phyloP scores from a whole-genome alignment of 2,329 filamentous ascomycete species.

The Xylariaceae sp. region DNA sequence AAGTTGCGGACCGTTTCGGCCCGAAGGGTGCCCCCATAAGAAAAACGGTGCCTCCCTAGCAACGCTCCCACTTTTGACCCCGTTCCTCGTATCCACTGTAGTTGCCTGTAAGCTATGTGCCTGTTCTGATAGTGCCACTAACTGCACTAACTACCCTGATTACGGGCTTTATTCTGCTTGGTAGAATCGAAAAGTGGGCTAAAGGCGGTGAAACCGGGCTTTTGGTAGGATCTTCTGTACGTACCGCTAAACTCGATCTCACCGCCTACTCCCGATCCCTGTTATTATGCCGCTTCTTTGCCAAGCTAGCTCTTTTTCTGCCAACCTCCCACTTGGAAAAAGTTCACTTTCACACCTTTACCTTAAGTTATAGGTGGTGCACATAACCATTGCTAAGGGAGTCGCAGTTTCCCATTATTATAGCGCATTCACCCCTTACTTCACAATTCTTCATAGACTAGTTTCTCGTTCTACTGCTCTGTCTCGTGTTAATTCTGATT shows the following conservation, averaged over 20 bases:
- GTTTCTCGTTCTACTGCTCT: too few species aligned
- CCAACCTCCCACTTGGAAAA: slow-evolving; percentile 27
- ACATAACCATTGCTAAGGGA: background rate
- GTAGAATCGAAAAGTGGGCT: background rate
- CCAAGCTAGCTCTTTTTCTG: slow-evolving; percentile 36
- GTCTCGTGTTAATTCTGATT: background rate
- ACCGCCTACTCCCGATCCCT: slow-evolving; percentile 32
- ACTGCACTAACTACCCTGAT: too few species aligned
- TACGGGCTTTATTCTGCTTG: too few species aligned
- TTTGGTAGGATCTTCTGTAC: slow-evolving; percentile 7
- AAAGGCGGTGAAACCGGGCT: background rate
- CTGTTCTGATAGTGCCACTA: too few species aligned
- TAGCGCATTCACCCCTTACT: background rate
- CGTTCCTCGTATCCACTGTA: too few species aligned
- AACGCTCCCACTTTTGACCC: too few species aligned
- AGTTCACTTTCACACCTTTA: slow-evolving; percentile 12
- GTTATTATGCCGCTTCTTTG: slow-evolving; percentile 4
- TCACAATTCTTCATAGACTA: too few species aligned
- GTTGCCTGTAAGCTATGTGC: too few species aligned
- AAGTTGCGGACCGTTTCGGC: too few species aligned
- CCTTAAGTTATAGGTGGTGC: background rate
- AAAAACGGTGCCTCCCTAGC: too few species aligned
- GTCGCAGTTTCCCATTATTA: background rate
- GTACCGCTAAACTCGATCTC: slow-evolving; percentile 20
- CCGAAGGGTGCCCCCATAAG: too few species aligned